Conservation (phyloP, 2,329 filamentous ascomycete genomes). For the Ophiostoma ulmi region DNA sequence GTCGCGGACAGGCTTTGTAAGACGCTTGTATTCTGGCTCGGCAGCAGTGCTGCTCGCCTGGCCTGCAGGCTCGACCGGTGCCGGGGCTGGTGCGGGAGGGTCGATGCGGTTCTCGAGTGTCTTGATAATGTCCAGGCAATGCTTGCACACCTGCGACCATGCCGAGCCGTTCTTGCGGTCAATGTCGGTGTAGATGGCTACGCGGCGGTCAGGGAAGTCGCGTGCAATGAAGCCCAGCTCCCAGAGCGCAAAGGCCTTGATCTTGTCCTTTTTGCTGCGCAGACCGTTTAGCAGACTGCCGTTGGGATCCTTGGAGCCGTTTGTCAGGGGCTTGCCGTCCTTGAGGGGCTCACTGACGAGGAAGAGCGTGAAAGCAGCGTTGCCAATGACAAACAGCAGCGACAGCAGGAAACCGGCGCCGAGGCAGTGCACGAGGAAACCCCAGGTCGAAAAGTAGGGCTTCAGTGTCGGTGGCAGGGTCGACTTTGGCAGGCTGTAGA, state of each 20-base stretch:
- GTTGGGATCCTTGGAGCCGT: constrained; percentile 84
- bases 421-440: constrained; percentile 51
- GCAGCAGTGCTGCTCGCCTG: constrained; percentile 23
- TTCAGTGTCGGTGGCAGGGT: constrained; percentile 56
- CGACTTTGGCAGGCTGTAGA: constrained; percentile 71
- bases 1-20: constrained; percentile 40
- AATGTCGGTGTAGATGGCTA: constrained; percentile 79
- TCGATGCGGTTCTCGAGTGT: constrained; percentile 64
- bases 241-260: constrained; percentile 84
- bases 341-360: constrained; percentile 77
- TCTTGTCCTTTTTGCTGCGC: constrained; percentile 73
- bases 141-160: constrained; percentile 70
- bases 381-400: constrained; percentile 71
- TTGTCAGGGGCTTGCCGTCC: constrained; percentile 75
- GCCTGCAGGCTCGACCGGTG: constrained; percentile 26
- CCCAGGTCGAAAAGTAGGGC: constrained; percentile 48
- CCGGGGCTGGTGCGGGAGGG: constrained; percentile 34
- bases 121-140: constrained; percentile 65
- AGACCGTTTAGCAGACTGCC: constrained; percentile 80
- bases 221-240: constrained; percentile 77
- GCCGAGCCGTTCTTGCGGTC: constrained; percentile 73
- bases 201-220: constrained; percentile 67
- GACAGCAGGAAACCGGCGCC: constrained; percentile 62
- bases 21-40: constrained; percentile 33
- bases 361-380: constrained; percentile 73